These are phyloP conservation scores for Byssoonygena ceratinophila DNA, from an alignment of 2,329 filamentous ascomycete species.

Conservation along the genomic window DNA sequence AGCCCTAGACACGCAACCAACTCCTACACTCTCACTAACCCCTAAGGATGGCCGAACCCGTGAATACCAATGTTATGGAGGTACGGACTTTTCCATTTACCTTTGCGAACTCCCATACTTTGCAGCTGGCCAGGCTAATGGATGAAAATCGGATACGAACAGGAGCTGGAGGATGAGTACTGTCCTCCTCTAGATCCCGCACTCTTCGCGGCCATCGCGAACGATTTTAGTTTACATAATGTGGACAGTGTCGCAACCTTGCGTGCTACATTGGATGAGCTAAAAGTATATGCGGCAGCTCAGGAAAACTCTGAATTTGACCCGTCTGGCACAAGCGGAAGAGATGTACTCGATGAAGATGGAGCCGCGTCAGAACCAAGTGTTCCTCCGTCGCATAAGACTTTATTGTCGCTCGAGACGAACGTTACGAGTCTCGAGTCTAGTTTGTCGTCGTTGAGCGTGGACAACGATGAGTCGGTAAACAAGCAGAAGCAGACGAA, in stretches of 20 bases:
- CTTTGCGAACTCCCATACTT: background rate
- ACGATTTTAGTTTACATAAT: constrained; percentile 57
- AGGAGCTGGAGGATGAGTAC: constrained; percentile 54
- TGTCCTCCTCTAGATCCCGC: constrained; percentile 66
- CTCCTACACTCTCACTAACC: background rate
- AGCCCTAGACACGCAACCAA: constrained; percentile 1
- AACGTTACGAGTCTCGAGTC: constrained; percentile 43
- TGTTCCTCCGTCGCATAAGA: constrained; percentile 21
- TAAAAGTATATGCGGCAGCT: constrained; percentile 64
- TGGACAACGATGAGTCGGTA: constrained; percentile 20
- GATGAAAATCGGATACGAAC: background rate
- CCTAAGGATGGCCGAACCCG: constrained; percentile 3
- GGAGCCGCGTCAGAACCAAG: constrained; percentile 22
- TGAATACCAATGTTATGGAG: background rate
- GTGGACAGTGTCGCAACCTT: constrained; percentile 45
- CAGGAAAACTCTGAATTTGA: constrained; percentile 58
- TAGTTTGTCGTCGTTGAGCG: constrained; percentile 32
- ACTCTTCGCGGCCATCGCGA: constrained; percentile 62
- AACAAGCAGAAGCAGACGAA: constrained; percentile 8
- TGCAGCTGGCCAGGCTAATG: background rate
- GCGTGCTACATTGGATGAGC: constrained; percentile 49
- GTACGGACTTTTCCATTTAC: background rate
- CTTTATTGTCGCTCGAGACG: constrained; percentile 38
- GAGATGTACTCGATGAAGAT: constrained; percentile 21
- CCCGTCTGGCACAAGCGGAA: constrained; percentile 56